Evolutionary conservation across 495 filamentous ascomycete genomes (phyloP), one percentile per base, ranked within the genome.

Genomic region (Xylaria palmicola): DNA sequence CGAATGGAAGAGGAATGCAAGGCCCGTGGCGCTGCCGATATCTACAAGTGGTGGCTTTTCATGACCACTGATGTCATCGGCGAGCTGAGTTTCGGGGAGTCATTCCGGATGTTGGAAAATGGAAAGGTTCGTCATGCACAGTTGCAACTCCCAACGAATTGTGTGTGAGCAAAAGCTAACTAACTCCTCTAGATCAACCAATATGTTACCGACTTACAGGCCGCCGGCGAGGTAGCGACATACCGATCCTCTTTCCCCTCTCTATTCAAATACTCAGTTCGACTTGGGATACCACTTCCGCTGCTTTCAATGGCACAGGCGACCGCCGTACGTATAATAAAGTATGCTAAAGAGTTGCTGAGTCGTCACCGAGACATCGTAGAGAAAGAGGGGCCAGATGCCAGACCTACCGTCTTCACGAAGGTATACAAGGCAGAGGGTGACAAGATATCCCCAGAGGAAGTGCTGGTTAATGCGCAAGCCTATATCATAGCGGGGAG

Each of bases 1-100:
- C 64, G 67, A 17, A 79, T 82, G 10, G 39, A 29, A 0, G 63
- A 75, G 17, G 75, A 79, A 26, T 65, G 72, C 36, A 44, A 69
- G 24, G 62, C 27, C 0, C 59, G 59, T 29, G 70, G 68, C 0
- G 65, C 62, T 5, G 74, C 66, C 0, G 83, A 87, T 66, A 66
- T 85, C 3, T 77, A 79, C 54, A 81, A 83, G 45, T 86, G 84
- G 84, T 83, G 72, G 71, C 50, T 80, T 5, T 84, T 83, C 60
- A 78, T 85, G 76, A 70, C 81, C 2, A 81, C 81, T 0, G 84
- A 86, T 60, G 70, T 85, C 12, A 82, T 84, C 41, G 77, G 77
- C 0, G 75, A 85, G 40, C 66, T 85, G 34, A 76, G 71, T 32
- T 87, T 86, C 63, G 83, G 83, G 0, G 77, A 83, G 9, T 80